Evolutionary conservation across 2,329 filamentous ascomycete species (phyloP).

Genomic region (Coniella lustricola): DNA sequence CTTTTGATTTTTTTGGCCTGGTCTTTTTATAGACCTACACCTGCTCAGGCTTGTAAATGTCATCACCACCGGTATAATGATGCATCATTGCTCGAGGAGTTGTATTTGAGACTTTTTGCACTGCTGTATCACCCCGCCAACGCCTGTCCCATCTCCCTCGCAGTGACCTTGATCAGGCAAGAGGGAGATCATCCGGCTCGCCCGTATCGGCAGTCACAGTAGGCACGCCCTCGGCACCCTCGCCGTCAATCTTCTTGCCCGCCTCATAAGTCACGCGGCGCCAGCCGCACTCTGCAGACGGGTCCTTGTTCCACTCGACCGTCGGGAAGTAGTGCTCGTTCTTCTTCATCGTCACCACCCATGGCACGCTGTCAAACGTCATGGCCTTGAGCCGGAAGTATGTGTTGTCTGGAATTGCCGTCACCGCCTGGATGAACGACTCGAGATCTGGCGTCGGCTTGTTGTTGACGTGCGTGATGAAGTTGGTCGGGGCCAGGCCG

Average conservation of each 20-base stretch:
- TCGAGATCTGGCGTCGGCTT: conserved; percentile 75
- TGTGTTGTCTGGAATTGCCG: conserved; percentile 89
- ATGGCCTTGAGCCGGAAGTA: conserved; percentile 98
- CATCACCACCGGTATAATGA: no score
- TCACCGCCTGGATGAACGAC: conserved; percentile 71
- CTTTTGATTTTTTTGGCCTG: no score
- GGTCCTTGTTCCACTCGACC: conserved; percentile 56
- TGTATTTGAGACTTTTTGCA: no score
- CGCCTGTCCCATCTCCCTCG: background rate
- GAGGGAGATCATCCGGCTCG: conserved; percentile 11
- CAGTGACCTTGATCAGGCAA: background rate
- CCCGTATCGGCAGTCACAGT: conserved; percentile 13
- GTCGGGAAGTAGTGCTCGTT: conserved; percentile 91
- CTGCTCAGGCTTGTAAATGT: no score
- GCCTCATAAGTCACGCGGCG: conserved; percentile 15
- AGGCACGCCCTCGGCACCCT: conserved; percentile 13
- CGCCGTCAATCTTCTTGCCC: conserved; percentile 16
- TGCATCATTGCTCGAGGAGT: no score
- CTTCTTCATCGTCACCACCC: conserved; percentile 99
- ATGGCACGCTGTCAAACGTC: conserved; percentile 96
- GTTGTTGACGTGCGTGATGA: conserved; percentile 93
- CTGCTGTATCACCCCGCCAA: no score
- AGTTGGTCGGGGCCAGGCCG: conserved; percentile 90
- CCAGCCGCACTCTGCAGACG: conserved; percentile 12
- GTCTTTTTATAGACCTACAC: no score